These are phyloP conservation scores for Breviolum minutum DNA, from an alignment of 73 alveolate genomes.

Conservation along the genomic window DNA sequence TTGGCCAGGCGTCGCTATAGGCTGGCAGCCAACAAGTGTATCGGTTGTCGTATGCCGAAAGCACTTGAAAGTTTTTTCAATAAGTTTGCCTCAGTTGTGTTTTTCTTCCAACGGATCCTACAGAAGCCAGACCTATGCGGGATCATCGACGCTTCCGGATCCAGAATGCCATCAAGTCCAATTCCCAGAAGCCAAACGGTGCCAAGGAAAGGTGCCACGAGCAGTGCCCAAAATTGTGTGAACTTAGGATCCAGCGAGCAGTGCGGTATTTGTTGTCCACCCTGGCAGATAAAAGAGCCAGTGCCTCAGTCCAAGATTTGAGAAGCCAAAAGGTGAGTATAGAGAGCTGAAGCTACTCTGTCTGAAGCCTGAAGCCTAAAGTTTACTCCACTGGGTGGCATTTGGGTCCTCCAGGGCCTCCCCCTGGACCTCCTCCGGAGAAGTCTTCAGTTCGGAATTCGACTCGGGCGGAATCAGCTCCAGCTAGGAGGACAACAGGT, in stretches of 20 bases:
- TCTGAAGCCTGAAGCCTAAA: background rate
- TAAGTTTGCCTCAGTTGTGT: no score
- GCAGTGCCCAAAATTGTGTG: no score
- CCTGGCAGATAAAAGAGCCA: slow-evolving; percentile 1
- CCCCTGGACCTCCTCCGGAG: no score
- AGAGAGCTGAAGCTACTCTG: background rate
- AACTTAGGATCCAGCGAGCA: slow-evolving; percentile 10
- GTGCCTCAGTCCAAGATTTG: background rate
- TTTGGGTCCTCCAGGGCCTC: no score
- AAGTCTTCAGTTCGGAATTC: no score
- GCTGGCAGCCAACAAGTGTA: background rate
- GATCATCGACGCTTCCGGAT: slow-evolving; percentile 76
- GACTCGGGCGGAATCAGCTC: no score
- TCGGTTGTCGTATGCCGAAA: no score
- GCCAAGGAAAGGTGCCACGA: background rate
- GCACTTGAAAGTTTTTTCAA: no score
- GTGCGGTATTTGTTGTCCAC: slow-evolving; percentile 22
- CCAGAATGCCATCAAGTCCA: slow-evolving; percentile 58
- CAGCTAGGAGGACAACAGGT: no score
- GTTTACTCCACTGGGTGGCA: no score
- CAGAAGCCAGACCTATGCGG: slow-evolving; percentile 56
- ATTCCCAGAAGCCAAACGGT: background rate
- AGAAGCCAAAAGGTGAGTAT: no score
- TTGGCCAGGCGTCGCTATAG: slow-evolving; percentile 9
- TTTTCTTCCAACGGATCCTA: background rate